Conservation (phyloP, 2,329 filamentous ascomycete genomes). For the Rugonectria rugulosa region DNA sequence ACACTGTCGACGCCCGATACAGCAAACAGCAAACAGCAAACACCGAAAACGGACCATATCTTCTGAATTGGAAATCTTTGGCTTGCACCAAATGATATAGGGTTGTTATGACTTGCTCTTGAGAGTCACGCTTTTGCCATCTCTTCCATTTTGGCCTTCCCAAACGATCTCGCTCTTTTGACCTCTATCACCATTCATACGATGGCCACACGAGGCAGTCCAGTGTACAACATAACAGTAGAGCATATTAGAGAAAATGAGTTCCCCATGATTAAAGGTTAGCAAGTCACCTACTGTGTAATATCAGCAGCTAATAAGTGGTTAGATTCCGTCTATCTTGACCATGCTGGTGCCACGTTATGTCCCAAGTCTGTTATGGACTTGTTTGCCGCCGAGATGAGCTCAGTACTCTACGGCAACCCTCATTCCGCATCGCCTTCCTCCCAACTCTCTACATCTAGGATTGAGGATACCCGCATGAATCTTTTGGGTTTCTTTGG, state of each 20-base stretch:
- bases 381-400: constrained; percentile 80
- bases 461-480: constrained; percentile 79
- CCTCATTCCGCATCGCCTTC: constrained; percentile 87
- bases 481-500: constrained; percentile 79
- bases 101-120: background rate
- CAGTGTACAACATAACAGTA: constrained; percentile 64
- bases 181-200: background rate
- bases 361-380: constrained; percentile 84
- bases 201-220: constrained; percentile 9
- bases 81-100: background rate
- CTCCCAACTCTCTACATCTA: constrained; percentile 77
- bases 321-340: constrained; percentile 81
- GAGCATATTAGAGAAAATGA: constrained; percentile 66
- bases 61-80: background rate
- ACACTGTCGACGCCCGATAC: background rate
- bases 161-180: background rate
- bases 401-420: constrained; percentile 82
- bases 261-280: constrained; percentile 76
- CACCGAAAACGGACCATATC: background rate
- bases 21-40: too few species aligned
- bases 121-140: background rate
- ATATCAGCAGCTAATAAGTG: background rate
- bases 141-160: background rate
- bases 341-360: constrained; percentile 93
- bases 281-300: constrained; percentile 14